phyloP scores from a whole-genome alignment of 306 rosid species.

The Acacia crassicarpa region DNA sequence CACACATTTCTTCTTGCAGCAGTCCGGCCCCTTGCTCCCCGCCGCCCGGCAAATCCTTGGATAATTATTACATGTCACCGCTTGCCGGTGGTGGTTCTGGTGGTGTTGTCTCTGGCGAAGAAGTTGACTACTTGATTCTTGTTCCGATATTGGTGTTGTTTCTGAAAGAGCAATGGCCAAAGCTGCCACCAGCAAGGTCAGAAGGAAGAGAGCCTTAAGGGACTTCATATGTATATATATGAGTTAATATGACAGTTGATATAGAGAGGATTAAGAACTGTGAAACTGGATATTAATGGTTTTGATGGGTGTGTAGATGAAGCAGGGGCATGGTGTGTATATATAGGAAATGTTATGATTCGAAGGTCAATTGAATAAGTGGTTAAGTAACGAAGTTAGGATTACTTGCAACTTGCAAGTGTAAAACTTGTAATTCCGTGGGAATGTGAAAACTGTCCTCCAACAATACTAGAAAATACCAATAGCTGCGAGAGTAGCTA shows the following conservation, averaged over 20 bases:
- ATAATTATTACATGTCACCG: conserved; percentile 53
- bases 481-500: background rate
- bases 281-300: background rate
- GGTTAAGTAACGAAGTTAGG: conserved; percentile 40
- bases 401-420: background rate
- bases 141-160: conserved; percentile 12
- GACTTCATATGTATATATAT: conserved; percentile 25
- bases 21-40: conserved; percentile 52
- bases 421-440: background rate
- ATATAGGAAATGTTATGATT: conserved; percentile 28
- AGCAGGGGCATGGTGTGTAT: conserved; percentile 7
- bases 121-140: conserved; percentile 23
- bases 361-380: background rate
- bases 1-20: conserved; percentile 64
- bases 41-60: conserved; percentile 44
- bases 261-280: background rate
- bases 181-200: conserved; percentile 38
- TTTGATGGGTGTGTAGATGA: conserved; percentile 8
- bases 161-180: conserved; percentile 32
- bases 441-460: background rate
- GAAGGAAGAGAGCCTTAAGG: conserved; percentile 23
- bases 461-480: background rate
- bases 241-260: background rate
- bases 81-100: background rate
- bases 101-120: background rate